phyloP scores from a whole-genome alignment of 1,139 yeast genomes.

The Zygoascus sp. region DNA sequence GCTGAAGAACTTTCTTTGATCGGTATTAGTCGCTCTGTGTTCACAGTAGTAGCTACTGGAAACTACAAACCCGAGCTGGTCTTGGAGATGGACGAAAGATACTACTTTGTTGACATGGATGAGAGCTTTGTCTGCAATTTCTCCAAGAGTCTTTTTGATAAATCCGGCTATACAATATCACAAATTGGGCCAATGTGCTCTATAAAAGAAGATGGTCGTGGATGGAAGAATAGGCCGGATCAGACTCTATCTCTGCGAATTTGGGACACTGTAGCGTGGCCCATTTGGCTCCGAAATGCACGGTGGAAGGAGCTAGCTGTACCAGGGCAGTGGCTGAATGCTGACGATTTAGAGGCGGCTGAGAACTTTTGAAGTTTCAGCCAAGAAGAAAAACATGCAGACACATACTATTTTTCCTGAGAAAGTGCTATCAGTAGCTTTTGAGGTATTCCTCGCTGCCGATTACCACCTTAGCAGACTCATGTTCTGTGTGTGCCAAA shows the following conservation, averaged over 20 bases:
- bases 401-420: too few relatives aligned
- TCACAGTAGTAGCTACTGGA: constrained; percentile 46
- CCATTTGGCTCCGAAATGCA: constrained; percentile 34
- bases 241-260: constrained; percentile 29
- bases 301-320: constrained; percentile 41
- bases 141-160: constrained; percentile 16
- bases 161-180: neutral
- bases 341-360: constrained; percentile 23
- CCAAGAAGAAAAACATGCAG: too few relatives aligned
- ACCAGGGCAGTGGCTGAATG: constrained; percentile 39
- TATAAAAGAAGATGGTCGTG: constrained; percentile 31
- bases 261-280: constrained; percentile 54
- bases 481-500: too few relatives aligned
- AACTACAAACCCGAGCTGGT: constrained; percentile 35
- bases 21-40: constrained; percentile 28
- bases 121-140: constrained; percentile 7
- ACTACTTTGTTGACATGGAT: constrained; percentile 27
- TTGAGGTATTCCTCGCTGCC: too few relatives aligned
- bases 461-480: too few relatives aligned
- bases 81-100: constrained; percentile 19
- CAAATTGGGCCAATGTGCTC: constrained; percentile 19
- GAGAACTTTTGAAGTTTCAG: constrained; percentile 17
- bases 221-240: constrained; percentile 3
- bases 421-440: too few relatives aligned
- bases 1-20: neutral